Percentiles rank a stretch among this genome's conserved stretches.
Evolutionary conservation across 331 rosid species (phyloP).

Genomic region (Arachis monticola): DNA sequence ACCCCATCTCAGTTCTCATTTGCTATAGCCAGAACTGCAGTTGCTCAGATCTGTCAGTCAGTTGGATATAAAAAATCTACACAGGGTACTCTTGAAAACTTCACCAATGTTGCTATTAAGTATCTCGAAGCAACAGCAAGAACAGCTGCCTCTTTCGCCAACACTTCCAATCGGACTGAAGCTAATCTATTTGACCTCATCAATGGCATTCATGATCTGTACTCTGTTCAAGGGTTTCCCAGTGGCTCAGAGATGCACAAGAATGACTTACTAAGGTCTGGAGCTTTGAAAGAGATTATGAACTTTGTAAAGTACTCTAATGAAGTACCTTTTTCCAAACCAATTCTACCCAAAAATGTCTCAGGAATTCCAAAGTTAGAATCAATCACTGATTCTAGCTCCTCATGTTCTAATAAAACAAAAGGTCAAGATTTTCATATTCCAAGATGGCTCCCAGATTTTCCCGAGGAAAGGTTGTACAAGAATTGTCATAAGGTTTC

Average conservation of each 20-base stretch:
- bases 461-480: constrained; percentile 48
- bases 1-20: constrained; percentile 55
- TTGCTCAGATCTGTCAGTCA: constrained; percentile 75
- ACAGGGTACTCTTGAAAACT: constrained; percentile 57
- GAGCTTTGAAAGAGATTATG: constrained; percentile 53
- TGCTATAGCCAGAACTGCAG: constrained; percentile 57
- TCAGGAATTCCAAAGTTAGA: constrained; percentile 12
- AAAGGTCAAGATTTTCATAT: constrained; percentile 44
- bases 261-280: constrained; percentile 48
- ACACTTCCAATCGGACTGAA: constrained; percentile 58
- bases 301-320: constrained; percentile 39
- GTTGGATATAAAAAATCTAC: constrained; percentile 54
- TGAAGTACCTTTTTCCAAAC: constrained; percentile 57
- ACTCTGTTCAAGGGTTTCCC: constrained; percentile 52
- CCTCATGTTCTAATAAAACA: background rate
- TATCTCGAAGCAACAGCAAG: constrained; percentile 54
- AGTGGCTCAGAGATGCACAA: constrained; percentile 50
- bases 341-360: constrained; percentile 39
- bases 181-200: constrained; percentile 67
- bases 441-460: constrained; percentile 73
- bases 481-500: constrained; percentile 24
- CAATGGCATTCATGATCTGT: constrained; percentile 61
- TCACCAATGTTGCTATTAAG: constrained; percentile 55
- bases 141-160: constrained; percentile 55
- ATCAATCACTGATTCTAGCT: constrained; percentile 27